phyloP scores from a whole-genome alignment of 768 basidiomycete genomes.

The Hemileccinum rubropunctum region DNA sequence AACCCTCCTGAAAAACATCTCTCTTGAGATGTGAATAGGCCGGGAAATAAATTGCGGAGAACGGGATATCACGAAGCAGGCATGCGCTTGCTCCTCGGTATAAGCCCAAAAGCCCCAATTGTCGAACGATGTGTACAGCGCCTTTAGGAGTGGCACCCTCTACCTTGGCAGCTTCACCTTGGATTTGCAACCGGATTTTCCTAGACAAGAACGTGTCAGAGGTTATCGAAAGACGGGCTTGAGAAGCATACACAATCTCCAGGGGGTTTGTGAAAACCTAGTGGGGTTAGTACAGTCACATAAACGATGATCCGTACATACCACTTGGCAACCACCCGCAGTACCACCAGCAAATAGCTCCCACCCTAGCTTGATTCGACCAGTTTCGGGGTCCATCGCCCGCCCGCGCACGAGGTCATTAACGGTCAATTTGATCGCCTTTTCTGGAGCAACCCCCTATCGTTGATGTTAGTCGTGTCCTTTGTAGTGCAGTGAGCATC shows the following conservation, averaged over 20 bases:
- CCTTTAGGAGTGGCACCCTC: conserved; percentile 82
- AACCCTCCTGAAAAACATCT: conserved; percentile 93
- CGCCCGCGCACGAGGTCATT: conserved; percentile 86
- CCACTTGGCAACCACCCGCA: conserved; percentile 98
- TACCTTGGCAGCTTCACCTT: conserved; percentile 89
- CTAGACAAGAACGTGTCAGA: conserved; percentile 35
- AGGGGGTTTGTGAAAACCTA: conserved; percentile 97
- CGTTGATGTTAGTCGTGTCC: conserved; percentile 8
- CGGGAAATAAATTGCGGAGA: conserved; percentile 91
- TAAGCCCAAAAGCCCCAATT: conserved; percentile 87
- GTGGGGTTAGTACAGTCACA: conserved; percentile 14
- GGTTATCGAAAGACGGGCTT: neutral
- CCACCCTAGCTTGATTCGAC: conserved; percentile 87
- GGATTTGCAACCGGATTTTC: conserved; percentile 93
- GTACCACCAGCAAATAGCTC: conserved; percentile 89
- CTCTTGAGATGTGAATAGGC: conserved; percentile 88
- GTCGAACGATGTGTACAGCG: conserved; percentile 88
- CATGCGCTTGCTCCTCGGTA: conserved; percentile 95
- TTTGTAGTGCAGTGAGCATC: neutral
- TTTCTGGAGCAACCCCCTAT: conserved; percentile 93
- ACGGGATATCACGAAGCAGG: conserved; percentile 92
- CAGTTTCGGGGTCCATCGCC: conserved; percentile 93
- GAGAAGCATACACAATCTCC: conserved; percentile 77
- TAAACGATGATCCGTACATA: conserved; percentile 41
- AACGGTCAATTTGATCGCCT: conserved; percentile 97